Conservation (phyloP, 805 yeast species). For the Saturnispora ahearnii region DNA sequence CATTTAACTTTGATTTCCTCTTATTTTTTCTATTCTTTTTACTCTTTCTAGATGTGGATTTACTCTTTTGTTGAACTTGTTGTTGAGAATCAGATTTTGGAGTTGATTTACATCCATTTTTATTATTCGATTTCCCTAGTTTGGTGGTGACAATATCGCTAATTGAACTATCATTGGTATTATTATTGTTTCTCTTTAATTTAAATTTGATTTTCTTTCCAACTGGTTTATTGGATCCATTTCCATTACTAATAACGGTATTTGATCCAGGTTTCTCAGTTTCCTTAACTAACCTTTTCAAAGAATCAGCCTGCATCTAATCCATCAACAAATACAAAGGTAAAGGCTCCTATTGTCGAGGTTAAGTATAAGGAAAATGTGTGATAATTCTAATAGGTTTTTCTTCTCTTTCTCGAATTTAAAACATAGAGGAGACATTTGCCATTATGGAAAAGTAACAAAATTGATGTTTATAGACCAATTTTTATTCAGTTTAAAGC, state of each 20-base stretch:
- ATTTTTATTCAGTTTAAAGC: not conserved
- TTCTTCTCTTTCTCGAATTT: not conserved
- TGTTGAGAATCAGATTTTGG: not conserved
- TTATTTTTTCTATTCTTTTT: not conserved
- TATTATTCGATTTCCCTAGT: not conserved
- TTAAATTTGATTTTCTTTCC: not conserved
- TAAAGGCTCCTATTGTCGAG: not conserved
- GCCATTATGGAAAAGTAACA: not conserved
- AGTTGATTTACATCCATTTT: not conserved
- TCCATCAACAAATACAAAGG: not conserved
- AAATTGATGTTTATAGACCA: constrained; percentile 1
- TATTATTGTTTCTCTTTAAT: not conserved
- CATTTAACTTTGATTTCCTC: not conserved
- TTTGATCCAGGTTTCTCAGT: not conserved
- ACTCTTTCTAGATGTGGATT: not conserved
- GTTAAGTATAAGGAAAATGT: not conserved
- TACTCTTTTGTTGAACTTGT: not conserved
- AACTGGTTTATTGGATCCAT: not conserved
- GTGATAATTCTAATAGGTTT: not conserved
- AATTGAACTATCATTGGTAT: not conserved
- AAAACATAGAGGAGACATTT: not conserved
- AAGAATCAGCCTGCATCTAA: not conserved
- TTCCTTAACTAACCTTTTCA: not conserved
- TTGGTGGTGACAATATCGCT: not conserved
- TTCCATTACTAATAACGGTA: not conserved